These are phyloP conservation scores for Zygosaccharomyces gambellarensis DNA, from an alignment of 805 yeast genomes.

Conservation along the genomic window DNA sequence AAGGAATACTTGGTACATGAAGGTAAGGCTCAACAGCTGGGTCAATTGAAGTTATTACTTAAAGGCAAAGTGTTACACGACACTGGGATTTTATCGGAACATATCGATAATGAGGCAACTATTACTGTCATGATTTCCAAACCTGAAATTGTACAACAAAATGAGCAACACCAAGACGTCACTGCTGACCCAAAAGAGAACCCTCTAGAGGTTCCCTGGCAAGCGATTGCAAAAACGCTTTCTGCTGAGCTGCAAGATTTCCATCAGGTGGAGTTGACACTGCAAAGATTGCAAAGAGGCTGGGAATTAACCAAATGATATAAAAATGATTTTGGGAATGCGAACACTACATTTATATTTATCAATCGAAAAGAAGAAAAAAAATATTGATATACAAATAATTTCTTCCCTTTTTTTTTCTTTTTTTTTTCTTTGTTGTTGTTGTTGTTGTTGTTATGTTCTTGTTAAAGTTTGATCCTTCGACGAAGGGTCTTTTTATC, in stretches of 20 bases:
- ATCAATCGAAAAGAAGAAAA: background rate
- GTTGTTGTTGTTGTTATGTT: no score
- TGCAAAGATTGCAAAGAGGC: slow-evolving; percentile 38
- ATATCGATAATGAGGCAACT: slow-evolving; percentile 30
- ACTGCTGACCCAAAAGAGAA: background rate
- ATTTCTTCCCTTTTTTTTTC: slow-evolving; percentile 36
- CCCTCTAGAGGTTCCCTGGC: slow-evolving; percentile 40
- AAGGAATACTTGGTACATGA: slow-evolving; percentile 30
- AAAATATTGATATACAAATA: background rate
- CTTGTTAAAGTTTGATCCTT: slow-evolving; percentile 46
- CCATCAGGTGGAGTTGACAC: slow-evolving; percentile 27
- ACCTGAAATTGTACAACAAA: slow-evolving; percentile 7
- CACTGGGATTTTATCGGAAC: slow-evolving; percentile 37
- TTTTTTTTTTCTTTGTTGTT: slow-evolving; percentile 41
- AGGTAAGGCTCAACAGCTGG: slow-evolving; percentile 33
- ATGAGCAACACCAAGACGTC: slow-evolving; percentile 3
- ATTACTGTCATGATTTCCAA: slow-evolving; percentile 44
- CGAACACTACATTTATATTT: background rate
- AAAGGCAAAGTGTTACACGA: slow-evolving; percentile 63
- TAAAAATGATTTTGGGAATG: slow-evolving; percentile 4
- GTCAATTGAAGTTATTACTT: slow-evolving; percentile 47
- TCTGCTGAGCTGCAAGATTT: slow-evolving; percentile 31
- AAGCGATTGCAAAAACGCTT: slow-evolving; percentile 37
- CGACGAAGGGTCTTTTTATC: no score
- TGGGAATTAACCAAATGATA: slow-evolving; percentile 36